Conservation (phyloP, 169 alveolate genomes). For the Blepharisma undulans region DNA sequence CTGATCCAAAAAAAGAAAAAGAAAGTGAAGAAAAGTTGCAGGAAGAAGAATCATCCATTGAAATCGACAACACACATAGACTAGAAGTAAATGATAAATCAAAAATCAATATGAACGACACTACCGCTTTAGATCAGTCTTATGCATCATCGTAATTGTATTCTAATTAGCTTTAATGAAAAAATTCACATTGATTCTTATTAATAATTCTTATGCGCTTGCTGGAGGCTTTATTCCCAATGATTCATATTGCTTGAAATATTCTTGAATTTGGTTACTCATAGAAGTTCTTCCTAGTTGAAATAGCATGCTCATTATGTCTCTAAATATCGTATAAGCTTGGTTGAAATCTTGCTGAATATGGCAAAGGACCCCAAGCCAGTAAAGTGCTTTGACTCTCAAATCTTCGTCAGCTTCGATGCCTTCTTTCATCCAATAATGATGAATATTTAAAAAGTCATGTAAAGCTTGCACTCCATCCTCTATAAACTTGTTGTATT, state of each 20-base stretch:
- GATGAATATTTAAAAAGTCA: constrained; percentile 29
- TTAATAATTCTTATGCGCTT: background rate
- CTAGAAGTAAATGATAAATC: background rate
- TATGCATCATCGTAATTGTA: background rate
- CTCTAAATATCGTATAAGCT: background rate
- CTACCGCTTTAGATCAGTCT: background rate
- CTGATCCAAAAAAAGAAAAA: background rate
- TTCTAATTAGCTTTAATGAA: background rate
- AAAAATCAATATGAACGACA: background rate
- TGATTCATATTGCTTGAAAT: background rate
- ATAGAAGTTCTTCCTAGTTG: background rate
- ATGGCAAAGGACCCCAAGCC: constrained; percentile 1
- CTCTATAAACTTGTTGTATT: background rate
- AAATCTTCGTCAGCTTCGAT: constrained; percentile 25
- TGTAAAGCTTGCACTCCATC: constrained; percentile 20
- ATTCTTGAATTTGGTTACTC: background rate
- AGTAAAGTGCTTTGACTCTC: constrained; percentile 8
- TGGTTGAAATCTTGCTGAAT: background rate
- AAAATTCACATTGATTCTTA: background rate
- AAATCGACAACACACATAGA: background rate
- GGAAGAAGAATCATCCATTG: background rate
- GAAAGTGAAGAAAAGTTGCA: background rate
- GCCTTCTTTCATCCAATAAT: constrained; percentile 37
- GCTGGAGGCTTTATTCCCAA: background rate
- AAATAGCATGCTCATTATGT: background rate